Base-by-base conservation (phyloP, 2,329 filamentous ascomycete species). In the Stachybotrys chartarum region DNA sequence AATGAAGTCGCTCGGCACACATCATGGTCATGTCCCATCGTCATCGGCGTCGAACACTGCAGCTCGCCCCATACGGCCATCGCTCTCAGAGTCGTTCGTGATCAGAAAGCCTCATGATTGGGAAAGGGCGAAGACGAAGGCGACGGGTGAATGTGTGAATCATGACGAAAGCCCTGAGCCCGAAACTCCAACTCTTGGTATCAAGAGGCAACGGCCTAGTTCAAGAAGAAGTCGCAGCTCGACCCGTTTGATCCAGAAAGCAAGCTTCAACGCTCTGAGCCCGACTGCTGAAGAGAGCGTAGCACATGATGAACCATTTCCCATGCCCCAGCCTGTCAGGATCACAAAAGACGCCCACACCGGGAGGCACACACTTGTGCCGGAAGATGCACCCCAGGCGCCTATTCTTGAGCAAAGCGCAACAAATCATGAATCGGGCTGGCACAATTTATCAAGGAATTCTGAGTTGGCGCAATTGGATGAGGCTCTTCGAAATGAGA, bases 1-100 rank as follows among this genome's bases (percentile, higher is more conserved):
- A 55, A 78, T 87, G 73, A 79, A 72, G 55, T 75, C 71, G 47
- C 63, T 85, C 1, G 68, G 68, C 1, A 63, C 64, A 17, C 63
- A 68, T 32, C 60, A 58, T 30, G 61, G 59, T 14, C 63, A 59
- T 17, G 59, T 65, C 14, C 46, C 54, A 11, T 63, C 61, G 6
- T 54, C 61, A 1, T 16, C 60, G 4, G 53, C 56, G 30, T 51
- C 58, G 1, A 53, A 47, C n/a, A 58, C 56, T 30, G 54, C 14
- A 5, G 14, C 8, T 14, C 35, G 56, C 12, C 55, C 57, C 10
- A 57, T 77, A 14, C 65, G 68, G n/a, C 69, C 74, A 16, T 77
- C 75, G 1, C 63, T 64, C 3, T 77, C 77, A 2, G 75, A 76
- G 18, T 65, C 69, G 1, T 74, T 75, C 46, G 58, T 69, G 6